Base-by-base conservation (phyloP, 106 monocot genomes). In the Iris macrosiphon region DNA sequence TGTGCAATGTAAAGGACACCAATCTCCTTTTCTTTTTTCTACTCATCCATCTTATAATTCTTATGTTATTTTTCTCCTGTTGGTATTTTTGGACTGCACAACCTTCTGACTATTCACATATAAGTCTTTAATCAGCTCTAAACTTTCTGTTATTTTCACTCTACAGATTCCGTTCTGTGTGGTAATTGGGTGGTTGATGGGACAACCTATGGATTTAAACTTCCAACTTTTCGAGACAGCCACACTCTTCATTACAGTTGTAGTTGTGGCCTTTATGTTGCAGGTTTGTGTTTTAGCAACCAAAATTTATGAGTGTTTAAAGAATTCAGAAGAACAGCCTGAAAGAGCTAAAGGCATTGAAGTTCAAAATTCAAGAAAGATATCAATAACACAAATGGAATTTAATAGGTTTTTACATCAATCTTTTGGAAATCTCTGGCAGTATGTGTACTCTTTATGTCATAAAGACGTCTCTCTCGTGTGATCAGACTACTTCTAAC, bases 171-270 rank as follows among this genome's bases (percentile, higher is more conserved):
- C 88, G 27, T 76, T 76, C 33, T 76, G 76, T 64, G 76, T 89
- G 23, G 47, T 83, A 46, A 58, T 83, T 27, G 83, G 82, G 19
- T 80, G 79, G 88, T 74, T 79, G 20, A 76, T 83, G 66, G 88
- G 83, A 23, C 40, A 33, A n/a, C 79, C 83, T 31, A 79, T 89
- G 88, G 83, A 89, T 66, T 42, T 89, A 10, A 89, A 89, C 56
- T 89, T 89, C 64, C 79, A 83, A 13, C 57, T 88, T 16, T 83
- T 88, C 51, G 88, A 88, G 66, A 88, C 88, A 5, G 83, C 83
- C 14, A 62, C 76, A 25, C 72, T 89, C 46, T 80, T 89, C 38
- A 76, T 79, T 19, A 71, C 88, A 43, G 79, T 89, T 13, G 1
- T 89, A 45, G 75, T 89, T 56, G 88, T 88, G 0, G 75, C 78